These are phyloP conservation scores for Vanderwaltozyma yarrowii DNA, from an alignment of 805 yeast genomes.

Conservation along the genomic window DNA sequence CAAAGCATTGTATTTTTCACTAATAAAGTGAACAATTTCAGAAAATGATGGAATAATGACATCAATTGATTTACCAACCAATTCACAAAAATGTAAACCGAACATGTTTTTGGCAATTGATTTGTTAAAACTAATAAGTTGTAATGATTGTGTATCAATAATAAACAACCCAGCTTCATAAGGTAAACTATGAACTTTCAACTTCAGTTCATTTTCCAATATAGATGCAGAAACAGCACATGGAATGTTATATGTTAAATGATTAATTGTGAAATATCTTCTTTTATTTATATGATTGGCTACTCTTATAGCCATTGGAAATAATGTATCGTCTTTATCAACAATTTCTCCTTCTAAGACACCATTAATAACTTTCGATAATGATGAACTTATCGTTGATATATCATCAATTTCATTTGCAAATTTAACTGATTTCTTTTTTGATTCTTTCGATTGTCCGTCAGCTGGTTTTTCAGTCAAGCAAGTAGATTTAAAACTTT, in stretches of 20 bases:
- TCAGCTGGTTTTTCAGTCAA: background rate
- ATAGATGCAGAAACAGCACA: constrained; percentile 62
- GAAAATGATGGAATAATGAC: constrained; percentile 55
- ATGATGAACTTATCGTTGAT: constrained; percentile 19
- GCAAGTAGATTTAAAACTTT: background rate
- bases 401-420: constrained; percentile 20
- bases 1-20: constrained; percentile 31
- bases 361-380: constrained; percentile 19
- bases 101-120: constrained; percentile 71
- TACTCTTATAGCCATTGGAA: constrained; percentile 29
- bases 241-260: constrained; percentile 43
- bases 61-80: constrained; percentile 42
- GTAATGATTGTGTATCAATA: constrained; percentile 40
- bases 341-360: constrained; percentile 20
- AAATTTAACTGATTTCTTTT: constrained; percentile 21
- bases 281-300: constrained; percentile 40
- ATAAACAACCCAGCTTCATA: constrained; percentile 82
- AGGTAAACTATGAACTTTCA: constrained; percentile 69
- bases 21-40: constrained; percentile 26
- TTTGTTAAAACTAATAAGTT: constrained; percentile 62
- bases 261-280: constrained; percentile 54
- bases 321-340: constrained; percentile 21
- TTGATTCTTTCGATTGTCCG: constrained; percentile 1
- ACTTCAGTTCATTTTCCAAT: constrained; percentile 39
- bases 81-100: constrained; percentile 44